Evolutionary conservation across 148 eudicot species (phyloP), one percentile per base, ranked within the genome.

Genomic region (Talinum fruticosum): DNA sequence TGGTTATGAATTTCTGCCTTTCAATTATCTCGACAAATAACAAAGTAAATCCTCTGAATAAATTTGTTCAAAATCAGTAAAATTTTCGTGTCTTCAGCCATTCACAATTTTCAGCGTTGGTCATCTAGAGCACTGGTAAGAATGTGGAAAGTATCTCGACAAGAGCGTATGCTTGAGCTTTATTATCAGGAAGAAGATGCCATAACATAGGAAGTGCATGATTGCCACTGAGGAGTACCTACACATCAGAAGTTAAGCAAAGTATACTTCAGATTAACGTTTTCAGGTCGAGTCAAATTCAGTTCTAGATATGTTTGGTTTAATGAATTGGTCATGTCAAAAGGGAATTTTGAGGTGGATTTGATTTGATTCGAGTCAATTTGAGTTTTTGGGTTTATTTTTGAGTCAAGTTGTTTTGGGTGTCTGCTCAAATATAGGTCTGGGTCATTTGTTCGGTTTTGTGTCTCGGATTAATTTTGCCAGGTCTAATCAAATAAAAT

Each of bases 151-250:
- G 81, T 83, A 87, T 83, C 69, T 90, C 41, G 87, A 81, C 76
- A 90, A 81, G 66, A 88, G 74, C 26, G 28, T 67, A 79, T 89
- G 97, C 84, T 96, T 96, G 78, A 86, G 57, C 85, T 90, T 90
- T 81, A 89, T 88, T 59, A 94, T 79, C 70, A 92, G 71, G 61
- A 83, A 81, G 76, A 92, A 94, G 76, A 90, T 47, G 24, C 93
- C 95, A 79, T 86, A 94, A 81, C 95, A 94, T n/a, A 97, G 93
- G 73, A 90, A 77, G 79, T 94, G 98, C 91, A 92, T 88, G 81
- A 90, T 36, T 30, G 89, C 97, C 80, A 96, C 88, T 0, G 86
- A 77, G 14, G 89, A 89, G 80, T 96, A 96, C 97, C 99, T 95
- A 85, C 49, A 49, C 28, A 18, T n/a, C 65, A 61, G 45, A 72